Base-by-base conservation (phyloP, 768 basidiomycete genomes). In the Pulveroboletus sp. region DNA sequence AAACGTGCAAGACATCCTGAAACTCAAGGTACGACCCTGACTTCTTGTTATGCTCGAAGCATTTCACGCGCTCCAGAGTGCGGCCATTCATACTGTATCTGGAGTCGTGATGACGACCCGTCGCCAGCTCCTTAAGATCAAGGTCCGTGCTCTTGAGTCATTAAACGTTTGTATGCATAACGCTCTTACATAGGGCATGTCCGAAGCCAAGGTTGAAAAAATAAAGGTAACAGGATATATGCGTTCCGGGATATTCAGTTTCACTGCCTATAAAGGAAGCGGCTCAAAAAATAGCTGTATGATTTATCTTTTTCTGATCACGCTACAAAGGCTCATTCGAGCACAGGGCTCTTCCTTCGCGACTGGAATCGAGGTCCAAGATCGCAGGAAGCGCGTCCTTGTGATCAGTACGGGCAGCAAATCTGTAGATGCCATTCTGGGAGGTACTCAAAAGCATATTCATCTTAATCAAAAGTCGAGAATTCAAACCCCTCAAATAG, bases 171-270 rank as follows among this genome's bases (percentile, higher is more conserved):
- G 12, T 4, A 19, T 50, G 17, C 31, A 31, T 31, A 55, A 38
- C 36, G 4, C 34, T 49, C 17, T 51, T 10, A 8, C 48, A 23
- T 51, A 94, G 91, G 94, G 94, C 36, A 85, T 95, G 78, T 94
- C 94, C 4, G 94, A 97, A 59, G 89, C 94, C 1, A 98, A 98
- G 66, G 93, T 98, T 2, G 94, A 98, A 62, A 98, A 98, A 67
- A 90, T 97, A 60, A 95, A 95, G 74, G 92, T 80, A 48, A 35
- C 36, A 35, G 63, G 47, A 49, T 53, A 49, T 51, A 61, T 50
- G 58, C 58, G 45, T 23, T 31, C 32, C 10, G 20, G 24, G 14
- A 29, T 4, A 19, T 25, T 16, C 9, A 10, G 21, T 5, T 27
- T 51, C 9, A 46, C 42, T 34, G n/a, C 10, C 2, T 11, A n/a